Evolutionary conservation across 1,284 basidiomycete genomes (phyloP).

Genomic region (Ceratorhiza oryzae-sativae): DNA sequence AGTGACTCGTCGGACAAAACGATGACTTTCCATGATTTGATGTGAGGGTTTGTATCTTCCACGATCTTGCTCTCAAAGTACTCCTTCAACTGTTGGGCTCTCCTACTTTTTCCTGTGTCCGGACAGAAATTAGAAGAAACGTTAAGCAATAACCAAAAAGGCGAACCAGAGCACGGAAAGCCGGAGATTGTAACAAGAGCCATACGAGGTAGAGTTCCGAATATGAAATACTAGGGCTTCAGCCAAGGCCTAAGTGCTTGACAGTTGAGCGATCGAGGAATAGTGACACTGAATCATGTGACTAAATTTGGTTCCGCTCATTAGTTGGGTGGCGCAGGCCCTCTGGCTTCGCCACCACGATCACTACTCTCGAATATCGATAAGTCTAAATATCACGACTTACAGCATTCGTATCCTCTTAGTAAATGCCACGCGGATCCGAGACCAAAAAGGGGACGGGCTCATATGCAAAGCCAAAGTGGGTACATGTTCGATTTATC

Average conservation of each 20-base stretch:
- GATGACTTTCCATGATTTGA: slow-evolving; percentile 59
- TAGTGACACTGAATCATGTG: background rate
- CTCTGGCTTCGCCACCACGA: background rate
- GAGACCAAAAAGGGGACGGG: background rate
- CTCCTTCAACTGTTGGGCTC: slow-evolving; percentile 69
- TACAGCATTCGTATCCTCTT: too few relatives aligned
- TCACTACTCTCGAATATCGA: background rate
- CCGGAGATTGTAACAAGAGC: slow-evolving; percentile 94
- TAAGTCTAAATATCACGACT: background rate
- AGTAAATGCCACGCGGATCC: background rate
- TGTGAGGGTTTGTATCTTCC: slow-evolving; percentile 58
- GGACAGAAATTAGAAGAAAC: slow-evolving; percentile 55
- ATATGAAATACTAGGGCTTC: background rate
- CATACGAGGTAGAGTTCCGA: slow-evolving; percentile 59
- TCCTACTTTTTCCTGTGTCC: slow-evolving; percentile 84
- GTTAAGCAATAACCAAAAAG: background rate
- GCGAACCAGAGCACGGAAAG: slow-evolving; percentile 60
- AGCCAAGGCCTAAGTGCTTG: background rate
- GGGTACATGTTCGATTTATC: background rate
- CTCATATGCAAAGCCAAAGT: slow-evolving; percentile 4
- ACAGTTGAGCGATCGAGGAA: background rate
- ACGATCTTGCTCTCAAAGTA: slow-evolving; percentile 66
- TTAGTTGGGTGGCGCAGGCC: background rate
- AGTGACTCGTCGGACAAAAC: slow-evolving; percentile 83
- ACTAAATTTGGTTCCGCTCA: background rate